Evolutionary conservation across 2,329 filamentous ascomycete genomes (phyloP).

Genomic region (Penicillium sp.): DNA sequence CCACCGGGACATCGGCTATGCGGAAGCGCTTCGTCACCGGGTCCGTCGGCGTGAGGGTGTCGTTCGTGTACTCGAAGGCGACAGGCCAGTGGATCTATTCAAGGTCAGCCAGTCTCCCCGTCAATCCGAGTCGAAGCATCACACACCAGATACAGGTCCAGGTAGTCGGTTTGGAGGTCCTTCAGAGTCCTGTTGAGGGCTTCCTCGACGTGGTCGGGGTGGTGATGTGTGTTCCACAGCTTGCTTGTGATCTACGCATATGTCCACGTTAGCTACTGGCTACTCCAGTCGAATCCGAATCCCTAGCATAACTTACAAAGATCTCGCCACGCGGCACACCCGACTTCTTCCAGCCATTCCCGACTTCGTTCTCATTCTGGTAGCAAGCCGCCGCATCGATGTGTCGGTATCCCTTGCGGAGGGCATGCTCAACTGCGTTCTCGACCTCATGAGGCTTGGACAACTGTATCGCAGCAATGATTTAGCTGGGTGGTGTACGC

Average conservation of each 20-base stretch:
- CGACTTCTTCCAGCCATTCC: slow-evolving; percentile 33
- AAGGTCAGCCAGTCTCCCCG: slow-evolving; percentile 1
- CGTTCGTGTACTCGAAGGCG: slow-evolving; percentile 30
- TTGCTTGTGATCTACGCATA: slow-evolving; percentile 53
- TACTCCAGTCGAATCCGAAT: background rate
- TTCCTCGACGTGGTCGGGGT: slow-evolving; percentile 49
- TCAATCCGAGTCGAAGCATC: background rate
- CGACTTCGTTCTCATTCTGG: slow-evolving; percentile 34
- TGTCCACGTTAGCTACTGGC: slow-evolving; percentile 14
- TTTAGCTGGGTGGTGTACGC: background rate
- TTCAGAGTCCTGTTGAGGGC: slow-evolving; percentile 50
- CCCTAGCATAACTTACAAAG: slow-evolving; percentile 27
- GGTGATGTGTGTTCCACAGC: slow-evolving; percentile 57
- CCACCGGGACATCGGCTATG: slow-evolving; percentile 27
- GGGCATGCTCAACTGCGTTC: slow-evolving; percentile 48
- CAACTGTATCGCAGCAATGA: slow-evolving; percentile 19
- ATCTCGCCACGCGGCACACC: slow-evolving; percentile 33
- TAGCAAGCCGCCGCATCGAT: slow-evolving; percentile 48
- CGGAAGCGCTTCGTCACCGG: slow-evolving; percentile 28
- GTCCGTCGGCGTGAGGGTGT: slow-evolving; percentile 28
- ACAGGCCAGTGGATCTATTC: slow-evolving; percentile 36
- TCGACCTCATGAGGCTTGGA: slow-evolving; percentile 46
- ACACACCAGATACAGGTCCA: slow-evolving; percentile 52
- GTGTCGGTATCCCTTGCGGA: slow-evolving; percentile 38
- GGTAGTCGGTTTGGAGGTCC: slow-evolving; percentile 53